Evolutionary conservation across 73 alveolate genomes (phyloP), one percentile per base, ranked within the genome.

Genomic region (Symbiodinium natans): DNA sequence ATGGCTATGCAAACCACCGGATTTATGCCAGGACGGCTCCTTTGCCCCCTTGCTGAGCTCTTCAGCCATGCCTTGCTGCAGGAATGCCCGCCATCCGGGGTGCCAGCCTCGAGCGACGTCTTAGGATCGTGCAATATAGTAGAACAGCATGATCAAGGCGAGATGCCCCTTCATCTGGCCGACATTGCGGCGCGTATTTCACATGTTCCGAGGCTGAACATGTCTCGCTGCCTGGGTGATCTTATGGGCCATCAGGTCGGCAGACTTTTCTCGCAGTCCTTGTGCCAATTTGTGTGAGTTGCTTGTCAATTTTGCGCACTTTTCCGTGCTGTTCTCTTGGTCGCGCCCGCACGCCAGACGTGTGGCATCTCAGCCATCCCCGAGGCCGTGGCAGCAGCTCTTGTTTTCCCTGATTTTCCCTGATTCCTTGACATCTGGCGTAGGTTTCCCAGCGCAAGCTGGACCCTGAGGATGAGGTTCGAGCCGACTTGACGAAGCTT

Each of bases 201-300:
- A 63, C 3, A 23, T 13, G 59, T 9, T 46, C 27, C 41, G 27
- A 89, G 98, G 92, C 90, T 92, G 80, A 92, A 92, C 68, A 92
- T 92, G 98, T 92, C 98, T 31, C 82, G 98, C 48, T 92, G 98
- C 80, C n/a, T 92, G n/a, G 98, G 98, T 7, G 92, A 92, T 40
- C 52, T 92, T 41, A 31, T 92, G 83, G 98, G 98, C 7, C 98
- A 92, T 48, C 82, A 92, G 98, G 98, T 68, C 59, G 4, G 94
- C 38, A 31, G 3, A 21, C 39, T 82, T 7, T 63, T 13, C 56
- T 39, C 86, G 23, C 23, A 2, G 41, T 75, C 59, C n/a, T n/a
- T n/a, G n/a, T 71, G 38, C 10, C 29, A 13, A 7, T 71, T 71
- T 71, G 13, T 56, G 85, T 36, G 86, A 83, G 27, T 59, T 68